Conservation (phyloP, 805 yeast genomes). For the Myxozyma neotropica region DNA sequence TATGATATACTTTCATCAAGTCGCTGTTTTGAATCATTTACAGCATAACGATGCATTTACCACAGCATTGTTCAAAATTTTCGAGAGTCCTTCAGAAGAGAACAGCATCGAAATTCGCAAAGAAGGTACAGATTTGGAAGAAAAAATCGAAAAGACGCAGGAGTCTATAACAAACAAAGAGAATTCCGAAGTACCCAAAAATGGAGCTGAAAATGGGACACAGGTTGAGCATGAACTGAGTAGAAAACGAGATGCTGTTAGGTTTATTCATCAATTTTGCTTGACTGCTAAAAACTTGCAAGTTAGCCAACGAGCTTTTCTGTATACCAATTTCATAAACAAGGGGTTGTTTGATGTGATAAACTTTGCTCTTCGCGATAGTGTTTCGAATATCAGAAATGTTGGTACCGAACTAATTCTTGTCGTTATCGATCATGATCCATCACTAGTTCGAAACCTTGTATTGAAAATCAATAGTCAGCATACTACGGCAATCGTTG, state of each 20-base stretch:
- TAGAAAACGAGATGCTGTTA: conserved; percentile 68
- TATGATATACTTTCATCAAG: conserved; percentile 68
- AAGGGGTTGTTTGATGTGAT: conserved; percentile 72
- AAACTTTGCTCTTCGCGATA: conserved; percentile 67
- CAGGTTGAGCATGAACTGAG: too few species aligned
- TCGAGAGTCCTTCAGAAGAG: conserved; percentile 39
- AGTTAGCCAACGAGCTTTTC: conserved; percentile 60
- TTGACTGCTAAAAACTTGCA: conserved; percentile 70
- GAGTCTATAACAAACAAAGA: neutral
- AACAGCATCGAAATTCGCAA: too few species aligned
- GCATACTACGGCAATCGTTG: conserved; percentile 37
- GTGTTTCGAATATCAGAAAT: conserved; percentile 53
- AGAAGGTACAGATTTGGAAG: neutral
- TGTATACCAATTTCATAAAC: conserved; percentile 64
- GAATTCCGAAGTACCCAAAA: neutral
- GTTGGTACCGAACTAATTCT: conserved; percentile 80
- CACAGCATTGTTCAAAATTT: conserved; percentile 60
- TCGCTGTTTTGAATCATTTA: conserved; percentile 62
- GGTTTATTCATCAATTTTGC: conserved; percentile 77
- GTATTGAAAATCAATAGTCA: conserved; percentile 10
- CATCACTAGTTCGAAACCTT: conserved; percentile 38
- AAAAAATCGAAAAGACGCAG: neutral
- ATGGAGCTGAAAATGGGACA: too few species aligned
- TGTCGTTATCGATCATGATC: conserved; percentile 81
- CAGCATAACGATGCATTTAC: conserved; percentile 57